phyloP scores from a whole-genome alignment of 2,329 filamentous ascomycete species.

The Phyllosticta capitalensis region DNA sequence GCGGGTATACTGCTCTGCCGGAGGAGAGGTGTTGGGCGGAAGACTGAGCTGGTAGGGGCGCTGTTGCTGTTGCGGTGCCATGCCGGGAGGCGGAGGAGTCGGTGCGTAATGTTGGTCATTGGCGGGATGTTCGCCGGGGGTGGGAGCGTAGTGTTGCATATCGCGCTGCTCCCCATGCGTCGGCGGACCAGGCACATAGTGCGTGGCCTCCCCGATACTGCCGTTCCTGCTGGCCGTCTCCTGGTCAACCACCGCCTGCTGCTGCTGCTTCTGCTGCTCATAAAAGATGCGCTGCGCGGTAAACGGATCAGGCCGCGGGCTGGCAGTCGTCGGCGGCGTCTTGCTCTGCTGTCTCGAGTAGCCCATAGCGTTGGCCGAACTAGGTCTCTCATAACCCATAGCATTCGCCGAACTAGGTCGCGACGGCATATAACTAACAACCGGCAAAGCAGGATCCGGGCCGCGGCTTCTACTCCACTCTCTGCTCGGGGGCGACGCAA shows the following conservation, averaged over 20 bases:
- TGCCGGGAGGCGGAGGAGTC: background rate
- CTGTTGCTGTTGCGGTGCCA: background rate
- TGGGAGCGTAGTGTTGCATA: background rate
- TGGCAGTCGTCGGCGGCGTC: constrained; percentile 4
- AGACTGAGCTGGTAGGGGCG: constrained; percentile 7
- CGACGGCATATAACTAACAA: constrained; percentile 1
- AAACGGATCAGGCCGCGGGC: constrained; percentile 3
- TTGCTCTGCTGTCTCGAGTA: constrained; percentile 8
- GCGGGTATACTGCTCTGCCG: background rate
- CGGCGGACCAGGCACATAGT: background rate
- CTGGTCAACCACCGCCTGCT: background rate
- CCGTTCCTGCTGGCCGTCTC: constrained; percentile 21
- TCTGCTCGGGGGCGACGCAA: background rate
- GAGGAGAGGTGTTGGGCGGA: background rate
- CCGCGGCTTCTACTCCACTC: background rate
- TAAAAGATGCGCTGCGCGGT: constrained; percentile 15
- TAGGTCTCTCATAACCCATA: background rate
- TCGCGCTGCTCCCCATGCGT: background rate
- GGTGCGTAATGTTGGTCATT: background rate
- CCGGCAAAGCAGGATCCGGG: background rate
- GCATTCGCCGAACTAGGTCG: background rate
- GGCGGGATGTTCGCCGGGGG: background rate
- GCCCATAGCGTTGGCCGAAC: background rate
- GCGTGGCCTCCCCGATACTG: constrained; percentile 22
- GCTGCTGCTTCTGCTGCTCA: constrained; percentile 11